These are phyloP conservation scores for Entrophospora sp. DNA, from an alignment of 192 early-diverging fungal genomes.

Conservation along the genomic window DNA sequence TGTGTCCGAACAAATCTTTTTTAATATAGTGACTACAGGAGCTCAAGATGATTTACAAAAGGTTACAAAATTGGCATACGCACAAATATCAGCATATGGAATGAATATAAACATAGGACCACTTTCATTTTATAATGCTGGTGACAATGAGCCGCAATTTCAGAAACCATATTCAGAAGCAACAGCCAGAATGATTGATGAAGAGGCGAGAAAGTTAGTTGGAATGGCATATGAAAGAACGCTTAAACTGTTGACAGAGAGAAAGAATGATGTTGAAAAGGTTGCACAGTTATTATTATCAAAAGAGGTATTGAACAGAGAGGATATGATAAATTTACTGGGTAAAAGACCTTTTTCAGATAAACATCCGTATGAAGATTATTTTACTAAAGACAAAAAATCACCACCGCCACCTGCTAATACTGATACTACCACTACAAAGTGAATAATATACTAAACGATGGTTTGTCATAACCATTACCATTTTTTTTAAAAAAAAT, in stretches of 20 bases:
- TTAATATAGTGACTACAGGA: constrained; percentile 88
- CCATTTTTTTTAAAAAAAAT: too few relatives aligned
- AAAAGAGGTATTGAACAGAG: constrained; percentile 94
- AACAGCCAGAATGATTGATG: constrained; percentile 89
- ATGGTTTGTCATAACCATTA: too few relatives aligned
- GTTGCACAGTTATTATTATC: constrained; percentile 86
- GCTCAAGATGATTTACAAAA: constrained; percentile 96
- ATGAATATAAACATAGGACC: constrained; percentile 89
- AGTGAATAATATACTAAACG: too few relatives aligned
- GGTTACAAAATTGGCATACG: constrained; percentile 96
- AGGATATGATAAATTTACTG: constrained; percentile 88
- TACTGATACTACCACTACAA: too few relatives aligned
- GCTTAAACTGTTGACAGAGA: constrained; percentile 71
- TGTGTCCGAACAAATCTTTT: constrained; percentile 89
- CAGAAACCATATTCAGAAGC: constrained; percentile 95
- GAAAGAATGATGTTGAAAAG: constrained; percentile 80
- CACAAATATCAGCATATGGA: constrained; percentile 88
- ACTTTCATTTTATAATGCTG: constrained; percentile 66
- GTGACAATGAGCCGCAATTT: constrained; percentile 65
- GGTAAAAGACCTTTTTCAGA: constrained; percentile 79
- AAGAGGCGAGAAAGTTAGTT: constrained; percentile 84
- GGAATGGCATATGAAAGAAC: constrained; percentile 77
- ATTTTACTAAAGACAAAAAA: constrained; percentile 31
- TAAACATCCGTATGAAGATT: constrained; percentile 61
- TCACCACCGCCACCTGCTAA: background rate